Conservation (phyloP, 192 early-diverging fungal genomes). For the Dissophora ornata region DNA sequence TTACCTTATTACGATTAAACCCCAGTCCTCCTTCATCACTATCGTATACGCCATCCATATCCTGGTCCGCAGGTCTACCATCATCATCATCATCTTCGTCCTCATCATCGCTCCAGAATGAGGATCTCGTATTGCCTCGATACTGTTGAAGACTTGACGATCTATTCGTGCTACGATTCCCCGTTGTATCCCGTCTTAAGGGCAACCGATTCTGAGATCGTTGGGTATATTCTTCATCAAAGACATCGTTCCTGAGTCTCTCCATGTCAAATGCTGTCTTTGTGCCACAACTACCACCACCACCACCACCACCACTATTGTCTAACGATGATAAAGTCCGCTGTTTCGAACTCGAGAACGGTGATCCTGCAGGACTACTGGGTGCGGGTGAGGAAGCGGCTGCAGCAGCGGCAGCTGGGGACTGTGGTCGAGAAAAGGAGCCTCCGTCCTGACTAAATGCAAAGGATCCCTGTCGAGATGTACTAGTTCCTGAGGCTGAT, state of each 20-base stretch:
- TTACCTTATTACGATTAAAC: not conserved
- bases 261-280: constrained; percentile 21
- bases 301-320: not conserved
- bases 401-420: no score
- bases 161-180: not conserved
- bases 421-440: constrained; percentile 20
- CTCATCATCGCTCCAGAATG: constrained; percentile 21
- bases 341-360: no score
- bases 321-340: no score
- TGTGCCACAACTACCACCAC: not conserved
- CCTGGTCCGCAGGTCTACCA: not conserved
- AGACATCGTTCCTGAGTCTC: constrained; percentile 5
- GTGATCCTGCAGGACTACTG: no score
- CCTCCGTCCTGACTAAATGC: not conserved
- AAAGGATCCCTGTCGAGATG: constrained; percentile 10
- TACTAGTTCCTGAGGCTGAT: not conserved
- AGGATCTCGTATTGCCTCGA: not conserved
- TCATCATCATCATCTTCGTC: not conserved
- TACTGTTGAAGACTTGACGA: constrained; percentile 1
- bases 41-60: not conserved
- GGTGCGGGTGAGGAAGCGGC: no score
- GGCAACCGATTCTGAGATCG: no score
- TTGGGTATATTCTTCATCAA: not conserved
- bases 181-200: not conserved
- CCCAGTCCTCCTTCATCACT: not conserved